A percentile compares a stretch with the other conserved stretches of the same genome.
Evolutionary conservation across 2,329 filamentous ascomycete species (phyloP).

Genomic region (Elsinoe arachidis): DNA sequence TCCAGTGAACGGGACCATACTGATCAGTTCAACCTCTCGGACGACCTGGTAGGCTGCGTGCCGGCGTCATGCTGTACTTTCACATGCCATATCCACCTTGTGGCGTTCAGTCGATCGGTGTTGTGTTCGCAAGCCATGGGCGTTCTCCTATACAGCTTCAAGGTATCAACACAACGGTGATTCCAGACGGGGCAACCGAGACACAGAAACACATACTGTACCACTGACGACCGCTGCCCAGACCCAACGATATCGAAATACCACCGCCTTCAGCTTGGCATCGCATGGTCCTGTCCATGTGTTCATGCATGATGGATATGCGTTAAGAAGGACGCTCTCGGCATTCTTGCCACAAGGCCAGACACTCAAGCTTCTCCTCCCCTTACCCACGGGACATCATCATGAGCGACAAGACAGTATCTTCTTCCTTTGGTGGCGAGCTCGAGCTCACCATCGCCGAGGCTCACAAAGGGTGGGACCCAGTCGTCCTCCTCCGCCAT

Average conservation of each 20-base stretch:
- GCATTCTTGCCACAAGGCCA: neutral
- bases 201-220: neutral
- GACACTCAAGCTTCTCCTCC: neutral
- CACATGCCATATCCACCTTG: too few relatives aligned
- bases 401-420: neutral
- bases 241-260: neutral
- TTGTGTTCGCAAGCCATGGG: neutral
- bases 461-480: conserved; percentile 2
- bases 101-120: neutral
- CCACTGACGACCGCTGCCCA: neutral
- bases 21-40: too few relatives aligned
- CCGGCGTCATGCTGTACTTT: too few relatives aligned
- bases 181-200: conserved; percentile 1
- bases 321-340: neutral
- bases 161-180: neutral
- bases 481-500: neutral
- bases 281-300: neutral
- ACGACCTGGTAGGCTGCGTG: too few relatives aligned
- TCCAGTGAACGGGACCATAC: too few relatives aligned
- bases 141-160: neutral
- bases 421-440: neutral
- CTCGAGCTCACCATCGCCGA: conserved; percentile 4
- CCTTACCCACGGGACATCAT: neutral
- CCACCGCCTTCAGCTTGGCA: neutral
- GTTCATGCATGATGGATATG: neutral